Base-by-base conservation (phyloP, 805 yeast species). In the Lachancea sp. region DNA sequence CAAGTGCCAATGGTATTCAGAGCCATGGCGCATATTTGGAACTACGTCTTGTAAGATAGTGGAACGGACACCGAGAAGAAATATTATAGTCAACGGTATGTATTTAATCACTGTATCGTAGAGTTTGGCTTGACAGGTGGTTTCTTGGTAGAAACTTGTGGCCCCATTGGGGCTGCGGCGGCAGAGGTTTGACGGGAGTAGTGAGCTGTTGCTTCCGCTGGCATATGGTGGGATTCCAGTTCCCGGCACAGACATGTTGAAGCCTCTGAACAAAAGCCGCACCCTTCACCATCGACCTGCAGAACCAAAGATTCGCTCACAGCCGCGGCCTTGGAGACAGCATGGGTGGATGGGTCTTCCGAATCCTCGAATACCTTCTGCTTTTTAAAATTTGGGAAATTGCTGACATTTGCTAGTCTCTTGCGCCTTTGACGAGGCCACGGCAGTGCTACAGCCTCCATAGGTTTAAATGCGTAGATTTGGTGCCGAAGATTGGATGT, bases 241-340 rank as follows among this genome's bases (percentile, higher is more conserved):
- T 87, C 96, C 20, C 90, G 76, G 59, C 97, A 90, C 2, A 90
- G 83, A 63, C 97, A 90, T 2, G 95, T 89, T 0, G 95, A 80
- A 50, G 80, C 92, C 50, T 85, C 95, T 0, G 95, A 77, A 56
- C 97, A 90, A 61, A 90, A 89, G 0, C 97, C 97, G 63, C 97
- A 90, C 43, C 83, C 77, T 49, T 84, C 94, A 45, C 70, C 64
- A 42, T 26, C 36, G 4, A 32, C 36, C 21, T 24, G 28, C 4
- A 29, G 18, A 5, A 8, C 26, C 24, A 37, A 22, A 5, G 36
- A 9, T 8, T 38, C 41, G 13, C 31, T 16, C 9, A 37, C 35
- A 9, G 17, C 24, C 7, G 36, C 13, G 19, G 21, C 23, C 16
- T 13, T 8, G 16, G 12, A 9, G 29, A 9, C n/a, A n/a, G 8